Base-by-base conservation (phyloP, 148 eudicot species). In the Tetragonia tetragonoides region DNA sequence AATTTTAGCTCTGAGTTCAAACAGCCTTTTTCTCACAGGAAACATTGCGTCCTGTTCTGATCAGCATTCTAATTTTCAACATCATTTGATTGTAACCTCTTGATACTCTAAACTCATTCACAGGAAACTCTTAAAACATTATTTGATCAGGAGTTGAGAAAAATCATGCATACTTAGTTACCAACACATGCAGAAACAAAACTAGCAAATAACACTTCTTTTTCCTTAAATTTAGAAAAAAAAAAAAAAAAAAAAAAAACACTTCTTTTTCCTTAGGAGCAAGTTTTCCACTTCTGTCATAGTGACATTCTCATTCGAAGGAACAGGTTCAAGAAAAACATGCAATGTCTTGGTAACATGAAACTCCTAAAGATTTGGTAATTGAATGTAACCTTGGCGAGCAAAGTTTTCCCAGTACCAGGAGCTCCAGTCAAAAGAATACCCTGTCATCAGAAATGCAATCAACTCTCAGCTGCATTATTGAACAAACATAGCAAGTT, bases 351-450 rank as follows among this genome's bases (percentile, higher is more conserved):
- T 49, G 34, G n/a, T 6, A 12, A 47, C 76, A 72, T 28, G 18
- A 72, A 41, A 11, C 49, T 47, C 41, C 59, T 65, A 56, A 42
- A 65, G 10, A 18, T 60, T 75, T 59, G 40, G 28, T 60, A 16
- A 61, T 49, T 16, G 37, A 67, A 56, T 17, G 81, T 71, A 79
- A 95, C 99, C 97, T 95, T 93, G 59, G 99, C 99, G 65, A 95
- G 94, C 66, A 95, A 85, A 65, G 99, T 95, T 89, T 95, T 95
- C 62, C 99, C 99, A 3, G 97, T 95, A 77, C 99, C 99, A 81
- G 97, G 99, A 51, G 97, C 91, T 79, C 99, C 99, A 68, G 97
- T 95, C 84, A 95, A 86, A 81, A 95, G 99, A 83, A 95, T 95
- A 60, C 99, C 99, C 99, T 95, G 91, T 60, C 81, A 83, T 66